These are phyloP conservation scores for Cornus florida DNA, from an alignment of 148 eudicot genomes.

Conservation along the genomic window DNA sequence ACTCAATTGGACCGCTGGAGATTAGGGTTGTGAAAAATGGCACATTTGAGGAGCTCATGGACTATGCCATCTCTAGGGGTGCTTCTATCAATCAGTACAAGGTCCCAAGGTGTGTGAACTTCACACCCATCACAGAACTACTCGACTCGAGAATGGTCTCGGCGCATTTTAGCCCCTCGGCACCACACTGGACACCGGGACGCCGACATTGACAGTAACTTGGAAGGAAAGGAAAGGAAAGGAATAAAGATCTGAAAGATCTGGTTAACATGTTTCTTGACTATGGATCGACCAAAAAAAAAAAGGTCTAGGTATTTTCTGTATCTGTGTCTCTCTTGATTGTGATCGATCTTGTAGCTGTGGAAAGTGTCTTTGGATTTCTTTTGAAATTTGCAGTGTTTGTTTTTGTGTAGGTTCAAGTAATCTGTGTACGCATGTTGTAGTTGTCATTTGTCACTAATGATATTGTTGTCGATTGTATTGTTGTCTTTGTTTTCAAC, in stretches of 20 bases:
- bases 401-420: constrained; percentile 11
- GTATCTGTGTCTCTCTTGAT: background rate
- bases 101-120: constrained; percentile 36
- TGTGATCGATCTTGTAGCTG: background rate
- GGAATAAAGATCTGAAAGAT: constrained; percentile 1
- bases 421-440: constrained; percentile 12
- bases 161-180: constrained; percentile 25
- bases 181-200: constrained; percentile 31
- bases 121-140: constrained; percentile 31
- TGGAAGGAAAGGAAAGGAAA: background rate
- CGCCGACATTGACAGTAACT: constrained; percentile 14
- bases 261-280: background rate
- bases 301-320: background rate
- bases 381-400: background rate
- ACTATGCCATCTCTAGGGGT: constrained; percentile 38
- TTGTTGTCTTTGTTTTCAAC: background rate
- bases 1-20: constrained; percentile 39
- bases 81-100: constrained; percentile 42
- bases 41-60: constrained; percentile 43
- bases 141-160: constrained; percentile 38
- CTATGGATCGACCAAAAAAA: background rate
- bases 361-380: constrained; percentile 6
- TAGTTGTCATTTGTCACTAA: background rate
- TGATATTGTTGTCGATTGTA: background rate
- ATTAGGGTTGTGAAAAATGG: constrained; percentile 35